Evolutionary conservation across 2,329 filamentous ascomycete genomes (phyloP).

Genomic region (Penicillium sp.): DNA sequence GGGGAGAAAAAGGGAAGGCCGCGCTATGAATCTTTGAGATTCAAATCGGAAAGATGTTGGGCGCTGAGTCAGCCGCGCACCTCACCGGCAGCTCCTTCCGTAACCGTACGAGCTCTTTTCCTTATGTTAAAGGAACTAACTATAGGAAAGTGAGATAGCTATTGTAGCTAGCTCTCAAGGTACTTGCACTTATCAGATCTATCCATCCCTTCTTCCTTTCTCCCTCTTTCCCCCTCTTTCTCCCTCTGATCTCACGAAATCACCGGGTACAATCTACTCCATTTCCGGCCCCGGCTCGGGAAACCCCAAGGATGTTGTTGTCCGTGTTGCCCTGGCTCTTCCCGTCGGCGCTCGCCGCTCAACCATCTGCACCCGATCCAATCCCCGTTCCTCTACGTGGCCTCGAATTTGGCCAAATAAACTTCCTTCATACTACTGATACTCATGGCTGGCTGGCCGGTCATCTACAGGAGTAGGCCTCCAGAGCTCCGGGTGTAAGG

Average conservation of each 20-base stretch:
- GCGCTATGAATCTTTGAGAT: slow-evolving; percentile 27
- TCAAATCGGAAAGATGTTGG: slow-evolving; percentile 36
- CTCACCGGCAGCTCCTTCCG: slow-evolving; percentile 40
- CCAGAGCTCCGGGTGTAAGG: slow-evolving; percentile 6
- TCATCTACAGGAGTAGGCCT: slow-evolving; percentile 78
- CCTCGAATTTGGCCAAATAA: slow-evolving; percentile 88
- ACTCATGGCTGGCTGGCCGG: slow-evolving; percentile 95
- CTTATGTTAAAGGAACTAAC: neutral
- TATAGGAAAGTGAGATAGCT: neutral
- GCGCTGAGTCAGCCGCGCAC: slow-evolving; percentile 34
- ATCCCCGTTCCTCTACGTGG: slow-evolving; percentile 78
- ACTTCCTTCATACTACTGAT: slow-evolving; percentile 96
- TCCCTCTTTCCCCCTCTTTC: neutral
- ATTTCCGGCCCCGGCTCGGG: neutral
- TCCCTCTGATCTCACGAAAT: neutral
- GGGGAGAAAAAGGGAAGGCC: slow-evolving; percentile 8
- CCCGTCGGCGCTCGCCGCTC: slow-evolving; percentile 53
- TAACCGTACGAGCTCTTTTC: slow-evolving; percentile 15
- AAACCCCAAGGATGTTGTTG: slow-evolving; percentile 11
- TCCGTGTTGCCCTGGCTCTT: slow-evolving; percentile 23
- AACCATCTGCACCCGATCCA: slow-evolving; percentile 78
- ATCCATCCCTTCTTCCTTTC: neutral
- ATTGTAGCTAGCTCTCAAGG: neutral
- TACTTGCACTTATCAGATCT: neutral
- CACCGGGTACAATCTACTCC: neutral